Evolutionary conservation across 331 rosid species (phyloP), one percentile per base, ranked within the genome.

Genomic region (Quercus tomentella): DNA sequence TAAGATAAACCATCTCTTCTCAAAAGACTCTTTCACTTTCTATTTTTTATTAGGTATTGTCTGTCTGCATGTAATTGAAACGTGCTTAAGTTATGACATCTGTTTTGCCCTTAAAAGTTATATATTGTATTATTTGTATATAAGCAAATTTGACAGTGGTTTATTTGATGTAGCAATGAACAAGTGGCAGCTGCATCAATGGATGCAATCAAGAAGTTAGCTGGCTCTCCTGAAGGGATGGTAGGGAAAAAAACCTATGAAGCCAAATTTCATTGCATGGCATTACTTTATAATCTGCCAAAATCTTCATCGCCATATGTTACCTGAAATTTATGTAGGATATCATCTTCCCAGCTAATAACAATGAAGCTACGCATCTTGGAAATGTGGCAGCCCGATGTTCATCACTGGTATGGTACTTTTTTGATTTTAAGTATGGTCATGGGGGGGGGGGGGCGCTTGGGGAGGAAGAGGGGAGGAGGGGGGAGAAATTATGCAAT

Each of bases 351-450:
- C 91, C 94, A 79, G 62, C 92, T 65, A 70, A 75, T 83, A 81
- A 79, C 78, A 86, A 84, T 72, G 96, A 82, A 68, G 88, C 88
- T 58, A 88, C 89, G 17, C 88, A 91, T 85, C 93, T 96, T 45
- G 91, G 86, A 82, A 74, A 77, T 79, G 60, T 96, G 55, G 90
- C 88, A 33, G 78, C 84, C 14, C 81, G 76, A 70, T 88, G 92
- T 83, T 91, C 97, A 7, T 89, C 99, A 18, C 84, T 93, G 97
- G 99, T 96, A 93, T 62, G 57, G 33, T 75, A 73, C 79, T 79
- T 79, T 55, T 21, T 58, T 41, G 3, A 41, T 54, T 25, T 14
- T 69, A 49, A 55, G 70, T 33, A 33, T 67, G 9, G 72, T 33
- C 25, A 18, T 33, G 1, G 12, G 1, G 52, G 15, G 4, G 52